A percentile compares a stretch with the other conserved stretches of the same genome.
Evolutionary conservation across 169 alveolate species (phyloP).

Genomic region (Fabrea salina): DNA sequence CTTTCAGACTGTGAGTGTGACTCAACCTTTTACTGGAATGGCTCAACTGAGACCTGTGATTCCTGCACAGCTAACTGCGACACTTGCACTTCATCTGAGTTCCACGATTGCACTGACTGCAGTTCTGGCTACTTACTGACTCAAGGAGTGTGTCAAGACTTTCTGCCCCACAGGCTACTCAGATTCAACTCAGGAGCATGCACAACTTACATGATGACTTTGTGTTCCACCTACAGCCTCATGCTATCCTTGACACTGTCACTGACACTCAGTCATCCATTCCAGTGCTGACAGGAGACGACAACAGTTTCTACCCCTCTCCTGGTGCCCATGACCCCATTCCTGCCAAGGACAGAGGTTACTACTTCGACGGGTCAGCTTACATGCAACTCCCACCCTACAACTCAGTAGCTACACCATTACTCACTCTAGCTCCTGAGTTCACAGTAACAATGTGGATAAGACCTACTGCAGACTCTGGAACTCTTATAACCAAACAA

Average conservation of each 20-base stretch:
- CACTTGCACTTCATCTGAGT: too few relatives aligned
- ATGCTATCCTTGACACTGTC: background rate
- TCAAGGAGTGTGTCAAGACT: too few relatives aligned
- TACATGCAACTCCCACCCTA: background rate
- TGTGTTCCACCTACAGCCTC: too few relatives aligned
- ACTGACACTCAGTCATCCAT: background rate
- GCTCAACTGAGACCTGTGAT: too few relatives aligned
- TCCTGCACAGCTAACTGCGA: too few relatives aligned
- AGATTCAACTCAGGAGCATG: too few relatives aligned
- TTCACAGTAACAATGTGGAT: background rate
- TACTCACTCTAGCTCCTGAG: background rate
- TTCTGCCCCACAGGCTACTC: too few relatives aligned
- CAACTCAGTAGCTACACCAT: background rate
- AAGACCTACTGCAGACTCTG: background rate
- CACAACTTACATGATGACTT: too few relatives aligned
- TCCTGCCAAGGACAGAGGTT: constrained; percentile 10
- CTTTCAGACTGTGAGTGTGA: too few relatives aligned
- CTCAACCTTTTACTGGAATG: too few relatives aligned
- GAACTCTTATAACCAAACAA: background rate
- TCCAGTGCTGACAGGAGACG: background rate
- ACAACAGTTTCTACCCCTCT: background rate
- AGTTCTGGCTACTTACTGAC: too few relatives aligned
- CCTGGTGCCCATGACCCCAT: background rate
- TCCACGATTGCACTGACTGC: too few relatives aligned
- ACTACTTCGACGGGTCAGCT: background rate